Percentiles rank a stretch among this genome's conserved stretches.
Evolutionary conservation across 306 rosid species (phyloP).

Genomic region (Acacia crassicarpa): DNA sequence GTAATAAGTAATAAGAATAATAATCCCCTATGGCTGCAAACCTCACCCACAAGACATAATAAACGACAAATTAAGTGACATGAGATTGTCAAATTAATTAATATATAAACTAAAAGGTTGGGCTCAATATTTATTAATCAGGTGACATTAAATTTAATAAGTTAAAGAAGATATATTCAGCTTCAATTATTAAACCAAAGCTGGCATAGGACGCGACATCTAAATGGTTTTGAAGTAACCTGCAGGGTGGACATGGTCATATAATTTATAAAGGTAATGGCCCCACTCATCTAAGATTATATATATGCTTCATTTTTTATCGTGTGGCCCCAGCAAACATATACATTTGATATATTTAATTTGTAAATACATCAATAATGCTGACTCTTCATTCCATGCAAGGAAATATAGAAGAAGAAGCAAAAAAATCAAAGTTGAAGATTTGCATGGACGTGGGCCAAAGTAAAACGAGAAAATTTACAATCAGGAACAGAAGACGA

Average conservation of each 20-base stretch:
- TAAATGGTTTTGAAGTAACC: conserved; percentile 2
- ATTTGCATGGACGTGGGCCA: not conserved
- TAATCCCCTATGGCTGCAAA: not conserved
- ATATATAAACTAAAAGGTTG: not conserved
- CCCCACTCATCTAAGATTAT: not conserved
- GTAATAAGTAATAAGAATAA: not conserved
- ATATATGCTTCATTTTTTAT: not conserved
- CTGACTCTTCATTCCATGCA: not conserved
- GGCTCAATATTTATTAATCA: not conserved
- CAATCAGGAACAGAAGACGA: not conserved
- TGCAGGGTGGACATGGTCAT: conserved; percentile 9
- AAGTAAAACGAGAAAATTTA: not conserved
- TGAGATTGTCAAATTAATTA: not conserved
- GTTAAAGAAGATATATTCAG: not conserved
- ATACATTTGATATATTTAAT: not conserved
- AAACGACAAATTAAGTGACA: not conserved
- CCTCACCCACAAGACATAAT: not conserved
- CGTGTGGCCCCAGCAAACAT: not conserved
- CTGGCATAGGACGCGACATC: conserved; percentile 19
- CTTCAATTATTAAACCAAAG: conserved; percentile 9
- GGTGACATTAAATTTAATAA: not conserved
- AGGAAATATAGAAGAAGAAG: not conserved
- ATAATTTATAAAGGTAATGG: not conserved
- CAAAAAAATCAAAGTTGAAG: not conserved
- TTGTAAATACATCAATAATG: not conserved